phyloP scores from a whole-genome alignment of 768 basidiomycete genomes.

The Sarcodon sp. region DNA sequence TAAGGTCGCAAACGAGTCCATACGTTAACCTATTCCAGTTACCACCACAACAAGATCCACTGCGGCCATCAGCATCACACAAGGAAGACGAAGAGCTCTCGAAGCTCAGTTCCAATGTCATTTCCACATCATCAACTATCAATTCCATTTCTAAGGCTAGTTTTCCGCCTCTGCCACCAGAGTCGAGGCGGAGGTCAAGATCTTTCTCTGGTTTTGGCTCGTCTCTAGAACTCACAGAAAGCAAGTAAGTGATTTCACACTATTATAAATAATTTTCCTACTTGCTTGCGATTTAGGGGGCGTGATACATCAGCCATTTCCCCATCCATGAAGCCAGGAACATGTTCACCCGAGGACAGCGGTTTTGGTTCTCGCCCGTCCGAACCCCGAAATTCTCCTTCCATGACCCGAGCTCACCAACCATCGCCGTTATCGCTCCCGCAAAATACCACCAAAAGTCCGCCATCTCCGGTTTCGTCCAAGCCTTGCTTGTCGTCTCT shows the following conservation, averaged over 20 bases:
- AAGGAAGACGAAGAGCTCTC: background rate
- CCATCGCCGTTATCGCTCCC: constrained; percentile 33
- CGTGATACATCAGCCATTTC: no score
- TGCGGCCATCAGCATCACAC: constrained; percentile 7
- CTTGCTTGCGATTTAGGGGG: no score
- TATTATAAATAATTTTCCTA: no score
- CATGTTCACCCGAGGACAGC: no score
- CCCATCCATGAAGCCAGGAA: no score
- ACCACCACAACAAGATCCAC: constrained; percentile 9
- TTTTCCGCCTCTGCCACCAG: constrained; percentile 45
- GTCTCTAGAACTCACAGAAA: background rate
- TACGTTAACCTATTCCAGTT: background rate
- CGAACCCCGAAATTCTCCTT: no score
- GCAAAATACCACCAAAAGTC: constrained; percentile 17
- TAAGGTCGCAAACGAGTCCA: background rate
- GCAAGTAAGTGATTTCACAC: no score
- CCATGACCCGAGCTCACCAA: constrained; percentile 12
- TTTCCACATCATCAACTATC: no score
- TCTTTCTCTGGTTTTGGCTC: constrained; percentile 67
- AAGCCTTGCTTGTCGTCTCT: background rate
- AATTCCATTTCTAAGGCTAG: no score
- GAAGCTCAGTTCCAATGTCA: background rate
- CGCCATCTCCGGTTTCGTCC: background rate
- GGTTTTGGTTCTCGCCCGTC: no score
- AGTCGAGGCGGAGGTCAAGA: constrained; percentile 43